Base-by-base conservation (phyloP, 352 stramenopile genomes). In the Globisporangium recalcitrans region DNA sequence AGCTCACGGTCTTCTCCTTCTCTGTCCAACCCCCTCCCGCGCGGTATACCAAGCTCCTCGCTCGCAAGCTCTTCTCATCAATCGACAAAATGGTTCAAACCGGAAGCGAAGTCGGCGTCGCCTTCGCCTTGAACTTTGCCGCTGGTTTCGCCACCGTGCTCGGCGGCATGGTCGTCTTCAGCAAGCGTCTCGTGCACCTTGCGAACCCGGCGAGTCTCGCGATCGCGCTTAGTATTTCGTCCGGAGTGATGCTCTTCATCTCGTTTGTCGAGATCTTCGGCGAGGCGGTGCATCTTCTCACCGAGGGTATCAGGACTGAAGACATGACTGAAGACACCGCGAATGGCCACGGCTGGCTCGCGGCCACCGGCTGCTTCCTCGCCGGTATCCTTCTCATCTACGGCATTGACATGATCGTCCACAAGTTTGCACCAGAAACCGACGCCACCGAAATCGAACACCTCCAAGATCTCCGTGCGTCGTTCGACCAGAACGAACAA, bases 341-440 rank as follows among this genome's bases (percentile, higher is more conserved):
- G 11, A 56, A 29, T 10, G 72, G 73, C 2, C 68, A 76, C 24
- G 86, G 80, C 0, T 95, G 91, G 74, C 59, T 96, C 34, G 87
- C 80, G 49, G 78, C 88, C 14, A 97, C 90, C 0, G 64, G 84
- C 0, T 93, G 77, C 64, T 96, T 97, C 70, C 93, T 90, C 67
- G 84, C 67, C 22, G 90, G 93, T 21, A 89, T 98, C 31, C 19
- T 76, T 8, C 44, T 86, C 29, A 81, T 80, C 57, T 86, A 87
- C 55, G 9, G 71, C 1, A 64, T 87, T 52, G 78, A 87, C 64
- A 65, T 64, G 22, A 69, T 88, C 61, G 68, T 87, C 46, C 62
- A 82, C 19, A 63, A 71, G 32, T 60, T 82, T 32, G 77, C 42
- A 13, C 73, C 75, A 0, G 58, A 68, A 0, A 65, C 78, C 19